phyloP scores from a whole-genome alignment of 2,329 filamentous ascomycete genomes.

The Aureobasidium sp. region DNA sequence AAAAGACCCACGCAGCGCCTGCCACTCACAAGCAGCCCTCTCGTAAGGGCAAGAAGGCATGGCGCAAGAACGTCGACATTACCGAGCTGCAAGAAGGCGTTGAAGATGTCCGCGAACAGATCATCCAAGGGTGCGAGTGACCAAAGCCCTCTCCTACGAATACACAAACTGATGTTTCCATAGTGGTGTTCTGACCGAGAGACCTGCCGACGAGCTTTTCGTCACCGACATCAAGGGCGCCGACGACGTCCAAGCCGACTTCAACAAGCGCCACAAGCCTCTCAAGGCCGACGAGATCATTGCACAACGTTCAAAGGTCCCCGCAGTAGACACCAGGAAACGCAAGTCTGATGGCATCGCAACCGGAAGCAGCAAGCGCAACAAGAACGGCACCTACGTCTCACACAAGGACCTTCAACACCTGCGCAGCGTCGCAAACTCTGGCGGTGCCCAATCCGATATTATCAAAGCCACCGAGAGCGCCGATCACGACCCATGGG shows the following conservation, averaged over 20 bases:
- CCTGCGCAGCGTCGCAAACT: constrained; percentile 67
- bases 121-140: constrained; percentile 68
- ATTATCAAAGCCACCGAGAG: constrained; percentile 48
- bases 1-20: constrained; percentile 45
- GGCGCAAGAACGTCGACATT: constrained; percentile 96
- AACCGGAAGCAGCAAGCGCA: constrained; percentile 60
- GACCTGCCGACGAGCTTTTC: constrained; percentile 77
- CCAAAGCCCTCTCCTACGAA: background rate
- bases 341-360: constrained; percentile 63
- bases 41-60: constrained; percentile 96
- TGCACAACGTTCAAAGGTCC: constrained; percentile 71
- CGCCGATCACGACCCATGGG: constrained; percentile 71
- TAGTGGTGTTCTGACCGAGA: constrained; percentile 81
- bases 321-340: constrained; percentile 72
- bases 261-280: constrained; percentile 63
- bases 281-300: constrained; percentile 92
- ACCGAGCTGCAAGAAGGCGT: constrained; percentile 78
- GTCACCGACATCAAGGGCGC: constrained; percentile 71
- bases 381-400: constrained; percentile 66
- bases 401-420: constrained; percentile 76
- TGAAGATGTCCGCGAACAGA: constrained; percentile 76
- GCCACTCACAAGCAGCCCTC: constrained; percentile 82
- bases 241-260: constrained; percentile 55
- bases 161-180: background rate
- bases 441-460: constrained; percentile 52